Evolutionary conservation across 2,329 filamentous ascomycete species (phyloP), one percentile per base, ranked within the genome.

Genomic region (Didymella keratinophila): DNA sequence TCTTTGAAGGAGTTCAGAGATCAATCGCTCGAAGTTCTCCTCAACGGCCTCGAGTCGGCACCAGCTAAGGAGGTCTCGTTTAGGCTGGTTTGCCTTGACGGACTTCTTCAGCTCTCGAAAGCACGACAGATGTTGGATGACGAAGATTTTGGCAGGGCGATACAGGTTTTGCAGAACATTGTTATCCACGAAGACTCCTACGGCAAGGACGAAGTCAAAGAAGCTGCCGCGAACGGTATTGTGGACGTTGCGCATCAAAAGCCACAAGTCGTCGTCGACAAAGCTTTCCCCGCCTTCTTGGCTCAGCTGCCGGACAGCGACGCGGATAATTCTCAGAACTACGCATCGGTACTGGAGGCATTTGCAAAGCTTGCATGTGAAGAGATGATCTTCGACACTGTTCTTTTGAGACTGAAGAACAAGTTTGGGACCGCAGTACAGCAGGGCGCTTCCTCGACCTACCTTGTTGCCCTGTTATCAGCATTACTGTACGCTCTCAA

Each of bases 231-330:
- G 58, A 76, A 79, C 32, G 82, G 83, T 23, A 79, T 90, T 43
- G 81, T 85, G 4, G 83, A 87, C 32, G 82, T 89, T 41, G 87
- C 87, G 7, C 84, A 84, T 59, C 81, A 86, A 58, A 87, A 87
- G 65, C 85, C 87, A 18, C 81, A 83, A 45, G 75, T 87, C 11
- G 85, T 90, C 27, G 84, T 88, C 66, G 83, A 88, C 45, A 86
- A 87, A 56, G 86, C 87, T 0, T 86, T 90, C 66, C 87, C 87
- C 25, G 84, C 85, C 5, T 88, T 90, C 69, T 82, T 89, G 73
- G 86, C 87, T 3, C 83, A 84, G 37, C 75, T 90, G 3, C 88
- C 87, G 1, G 87, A 87, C 59, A 78, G 76, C 2, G 83, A 84
- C 56, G 74, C 78, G n/a, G 80, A 82, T 18, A 76, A 76, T 3